Base-by-base conservation (phyloP, 1,139 yeast genomes). In the Protomyces arabidopsidicola region DNA sequence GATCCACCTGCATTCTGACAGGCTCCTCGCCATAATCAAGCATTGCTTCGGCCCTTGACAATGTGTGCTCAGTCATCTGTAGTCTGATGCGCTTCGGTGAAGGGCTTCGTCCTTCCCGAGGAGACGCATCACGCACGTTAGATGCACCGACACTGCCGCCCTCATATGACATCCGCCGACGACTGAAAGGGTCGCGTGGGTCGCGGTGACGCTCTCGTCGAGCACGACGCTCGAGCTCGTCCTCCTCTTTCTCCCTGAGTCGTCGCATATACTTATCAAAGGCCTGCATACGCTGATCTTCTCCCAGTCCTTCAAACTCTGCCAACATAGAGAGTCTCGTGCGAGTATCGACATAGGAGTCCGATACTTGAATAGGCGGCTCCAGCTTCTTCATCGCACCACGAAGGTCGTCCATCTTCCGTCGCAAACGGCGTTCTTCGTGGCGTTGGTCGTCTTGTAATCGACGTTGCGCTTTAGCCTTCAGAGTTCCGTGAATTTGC, bases 271-370 rank as follows among this genome's bases (percentile, higher is more conserved):
- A 74, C 64, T 70, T 72, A 18, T 77, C 75, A 68, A 76, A 78
- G 8, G 77, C 75, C 3, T 68, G 70, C 38, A 66, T 62, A 31
- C 77, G 67, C 2, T 69, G 60, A n/a, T 72, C 74, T 12, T 76
- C 77, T 1, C 72, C 75, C 2, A 81, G 67, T 1, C 76, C 77
- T 45, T 66, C 61, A 66, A 71, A 79, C 67, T 79, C 81, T 1
- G 72, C 72, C 1, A 73, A 67, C 10, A 70, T 64, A 51, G 70
- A 67, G 8, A 81, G 65, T 18, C 75, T 71, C 10, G 72, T 70
- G 64, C 71, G 70, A 4, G 76, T 74, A 3, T 69, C 72, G n/a
- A 75, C 79, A 79, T 81, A 79, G 1, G 73, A 71, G 16, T 73
- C 74, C 1, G 72, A 73, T 16, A 71, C 66, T 6, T 67, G 65